These are phyloP conservation scores for Arthroderma sp. DNA, from an alignment of 2,329 filamentous ascomycete species.

Conservation along the genomic window DNA sequence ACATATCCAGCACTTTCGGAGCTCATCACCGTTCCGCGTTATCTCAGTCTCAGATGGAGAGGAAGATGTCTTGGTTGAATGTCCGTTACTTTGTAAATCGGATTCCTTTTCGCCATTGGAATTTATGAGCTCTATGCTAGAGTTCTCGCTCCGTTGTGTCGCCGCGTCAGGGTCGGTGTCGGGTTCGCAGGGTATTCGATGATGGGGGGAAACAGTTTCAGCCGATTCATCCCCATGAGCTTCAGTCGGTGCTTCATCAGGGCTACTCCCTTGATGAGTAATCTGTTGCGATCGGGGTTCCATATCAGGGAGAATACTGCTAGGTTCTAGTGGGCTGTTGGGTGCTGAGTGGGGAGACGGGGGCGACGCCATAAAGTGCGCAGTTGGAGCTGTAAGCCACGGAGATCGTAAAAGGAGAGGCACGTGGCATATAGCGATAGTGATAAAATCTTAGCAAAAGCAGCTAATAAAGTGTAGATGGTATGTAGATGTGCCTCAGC, in stretches of 20 bases:
- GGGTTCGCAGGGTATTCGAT: neutral
- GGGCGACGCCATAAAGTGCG: constrained; percentile 24
- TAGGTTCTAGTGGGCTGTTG: constrained; percentile 19
- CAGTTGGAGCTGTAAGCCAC: neutral
- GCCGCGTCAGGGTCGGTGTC: neutral
- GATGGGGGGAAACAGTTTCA: constrained; percentile 25
- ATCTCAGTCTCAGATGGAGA: neutral
- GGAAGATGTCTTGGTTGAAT: neutral
- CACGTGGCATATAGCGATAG: no score
- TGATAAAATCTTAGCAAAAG: neutral
- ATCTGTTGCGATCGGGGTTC: neutral
- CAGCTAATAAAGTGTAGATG: neutral
- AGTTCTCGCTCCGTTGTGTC: neutral
- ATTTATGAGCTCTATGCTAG: neutral
- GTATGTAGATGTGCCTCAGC: neutral
- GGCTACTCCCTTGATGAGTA: neutral
- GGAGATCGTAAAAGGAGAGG: neutral
- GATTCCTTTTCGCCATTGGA: neutral
- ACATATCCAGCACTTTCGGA: constrained; percentile 56
- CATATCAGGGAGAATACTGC: neutral
- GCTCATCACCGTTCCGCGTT: constrained; percentile 22
- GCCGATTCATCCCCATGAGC: neutral
- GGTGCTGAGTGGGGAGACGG: constrained; percentile 22
- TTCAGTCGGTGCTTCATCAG: neutral
- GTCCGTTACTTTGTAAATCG: neutral